Conservation (phyloP, 352 stramenopile species). For the Pythium grandisporangium region DNA sequence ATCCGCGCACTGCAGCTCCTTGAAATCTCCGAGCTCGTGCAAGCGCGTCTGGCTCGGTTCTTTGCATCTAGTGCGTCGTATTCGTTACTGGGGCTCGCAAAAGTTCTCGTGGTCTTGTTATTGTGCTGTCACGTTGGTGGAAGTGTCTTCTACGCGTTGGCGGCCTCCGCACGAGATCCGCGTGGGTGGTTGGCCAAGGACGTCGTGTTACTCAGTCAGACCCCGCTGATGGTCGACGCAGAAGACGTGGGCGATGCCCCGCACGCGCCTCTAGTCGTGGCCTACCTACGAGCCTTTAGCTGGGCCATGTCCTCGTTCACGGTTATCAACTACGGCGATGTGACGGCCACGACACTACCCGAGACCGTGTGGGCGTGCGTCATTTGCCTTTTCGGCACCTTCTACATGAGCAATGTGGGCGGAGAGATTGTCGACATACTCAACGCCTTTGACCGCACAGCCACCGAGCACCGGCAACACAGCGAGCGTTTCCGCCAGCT, state of each 20-base stretch:
- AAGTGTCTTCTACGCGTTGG: slow-evolving; percentile 16
- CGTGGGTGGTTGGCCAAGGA: slow-evolving; percentile 11
- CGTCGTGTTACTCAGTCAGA: slow-evolving; percentile 9
- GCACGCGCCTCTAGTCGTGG: slow-evolving; percentile 5
- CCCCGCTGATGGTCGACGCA: too few relatives aligned
- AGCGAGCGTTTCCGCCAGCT: slow-evolving; percentile 15
- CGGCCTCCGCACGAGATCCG: slow-evolving; percentile 2
- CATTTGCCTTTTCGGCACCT: slow-evolving; percentile 16
- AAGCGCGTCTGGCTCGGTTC: slow-evolving; percentile 12
- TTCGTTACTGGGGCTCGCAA: slow-evolving; percentile 12
- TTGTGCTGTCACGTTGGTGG: slow-evolving; percentile 21
- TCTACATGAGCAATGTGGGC: slow-evolving; percentile 27
- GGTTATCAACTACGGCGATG: slow-evolving; percentile 27
- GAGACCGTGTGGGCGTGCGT: slow-evolving; percentile 24
- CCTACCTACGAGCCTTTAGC: slow-evolving; percentile 24
- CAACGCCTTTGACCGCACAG: slow-evolving; percentile 13
- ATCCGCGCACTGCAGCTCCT: slow-evolving; percentile 15
- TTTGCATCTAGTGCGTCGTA: slow-evolving; percentile 10
- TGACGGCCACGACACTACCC: slow-evolving; percentile 14
- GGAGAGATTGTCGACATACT: slow-evolving; percentile 20
- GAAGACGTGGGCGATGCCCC: too few relatives aligned
- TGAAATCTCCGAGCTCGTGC: slow-evolving; percentile 13
- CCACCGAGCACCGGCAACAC: slow-evolving; percentile 10
- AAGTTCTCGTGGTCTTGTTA: slow-evolving; percentile 15
- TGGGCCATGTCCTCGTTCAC: slow-evolving; percentile 24